Evolutionary conservation across 441 rosid genomes (phyloP), one percentile per base, ranked within the genome.

Genomic region (Gossypium armourianum): DNA sequence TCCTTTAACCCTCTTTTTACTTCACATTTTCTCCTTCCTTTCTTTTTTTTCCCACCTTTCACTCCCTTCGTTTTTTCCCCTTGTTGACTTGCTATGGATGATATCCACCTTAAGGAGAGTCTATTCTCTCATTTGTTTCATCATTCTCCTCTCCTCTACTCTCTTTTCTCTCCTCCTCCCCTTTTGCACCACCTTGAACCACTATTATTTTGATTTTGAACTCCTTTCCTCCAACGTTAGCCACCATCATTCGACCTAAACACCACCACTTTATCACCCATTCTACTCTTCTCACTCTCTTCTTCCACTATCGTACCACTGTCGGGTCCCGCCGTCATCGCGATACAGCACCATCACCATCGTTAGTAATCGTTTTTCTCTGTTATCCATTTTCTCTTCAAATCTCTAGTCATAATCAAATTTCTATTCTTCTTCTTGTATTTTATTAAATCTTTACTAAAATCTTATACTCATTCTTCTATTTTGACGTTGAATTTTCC

Each of bases 261-360:
- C 0, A 8, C 45, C 45, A 36, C 45, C 45, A 36, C 2, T 36
- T 8, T 2, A 32, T 32, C 43, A 32, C 43, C 2, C 2, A 32
- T 32, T 8, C 43, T 1, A 1, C 0, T 36, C 3, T 8, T 36
- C 3, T 36, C 12, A 36, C 45, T 36, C 45, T 36, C 12, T 36
- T 8, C 12, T 36, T 36, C 12, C 12, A 36, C 3, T 36, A 8
- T 36, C 0, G 45, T 12, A 36, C 43, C 10, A 32, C 2, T 32
- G 0, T 32, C 2, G 43, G 2, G 43, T 1, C 43, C 0, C 0
- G 0, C 3, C 12, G 0, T 6, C 9, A 0, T 0, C 0, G 3
- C 3, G 0, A 1, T 3, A 3, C 3, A 1, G 3, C 12, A 36
- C 12, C 12, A 36, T 0, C 3, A 8, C 45, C 10, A 8, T 36